Evolutionary conservation across 2,329 filamentous ascomycete species (phyloP).

Genomic region (Xylariaceae sp.): DNA sequence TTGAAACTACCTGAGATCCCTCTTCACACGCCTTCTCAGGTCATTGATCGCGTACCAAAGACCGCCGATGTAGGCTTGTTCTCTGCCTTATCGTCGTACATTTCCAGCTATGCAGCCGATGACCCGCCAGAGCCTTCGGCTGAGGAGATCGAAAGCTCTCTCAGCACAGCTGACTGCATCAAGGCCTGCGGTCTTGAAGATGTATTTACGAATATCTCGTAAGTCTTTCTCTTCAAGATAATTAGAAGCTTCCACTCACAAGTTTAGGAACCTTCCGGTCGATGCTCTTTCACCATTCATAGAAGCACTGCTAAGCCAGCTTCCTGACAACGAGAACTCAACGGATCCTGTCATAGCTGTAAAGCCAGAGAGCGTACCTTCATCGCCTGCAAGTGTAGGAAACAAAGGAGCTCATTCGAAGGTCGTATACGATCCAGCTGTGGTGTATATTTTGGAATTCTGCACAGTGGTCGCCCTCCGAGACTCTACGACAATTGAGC

Average conservation of each 20-base stretch:
- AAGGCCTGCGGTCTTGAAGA: constrained; percentile 81
- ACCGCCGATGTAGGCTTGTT: constrained; percentile 79
- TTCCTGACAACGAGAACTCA: constrained; percentile 76
- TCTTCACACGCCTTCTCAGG: constrained; percentile 81
- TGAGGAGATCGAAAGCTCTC: constrained; percentile 90
- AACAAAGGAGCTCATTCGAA: constrained; percentile 49
- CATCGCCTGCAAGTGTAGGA: constrained; percentile 57
- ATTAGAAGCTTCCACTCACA: constrained; percentile 3
- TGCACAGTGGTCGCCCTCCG: constrained; percentile 76
- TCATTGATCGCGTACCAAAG: constrained; percentile 81
- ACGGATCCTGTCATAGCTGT: constrained; percentile 74
- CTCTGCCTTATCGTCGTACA: constrained; percentile 91
- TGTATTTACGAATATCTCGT: constrained; percentile 78
- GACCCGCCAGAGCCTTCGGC: constrained; percentile 96
- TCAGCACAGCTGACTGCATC: constrained; percentile 91
- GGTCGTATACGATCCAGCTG: constrained; percentile 73
- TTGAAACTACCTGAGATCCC: constrained; percentile 77
- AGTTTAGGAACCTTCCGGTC: constrained; percentile 53
- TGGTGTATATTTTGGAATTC: constrained; percentile 88
- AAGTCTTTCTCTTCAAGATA: constrained; percentile 34
- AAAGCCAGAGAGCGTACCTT: constrained; percentile 72
- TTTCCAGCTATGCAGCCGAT: constrained; percentile 97
- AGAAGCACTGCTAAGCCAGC: constrained; percentile 67
- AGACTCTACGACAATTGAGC: constrained; percentile 65
- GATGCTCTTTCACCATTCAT: constrained; percentile 58